Base-by-base conservation (phyloP, 345 rosid species). In the Aquilaria malaccensis region DNA sequence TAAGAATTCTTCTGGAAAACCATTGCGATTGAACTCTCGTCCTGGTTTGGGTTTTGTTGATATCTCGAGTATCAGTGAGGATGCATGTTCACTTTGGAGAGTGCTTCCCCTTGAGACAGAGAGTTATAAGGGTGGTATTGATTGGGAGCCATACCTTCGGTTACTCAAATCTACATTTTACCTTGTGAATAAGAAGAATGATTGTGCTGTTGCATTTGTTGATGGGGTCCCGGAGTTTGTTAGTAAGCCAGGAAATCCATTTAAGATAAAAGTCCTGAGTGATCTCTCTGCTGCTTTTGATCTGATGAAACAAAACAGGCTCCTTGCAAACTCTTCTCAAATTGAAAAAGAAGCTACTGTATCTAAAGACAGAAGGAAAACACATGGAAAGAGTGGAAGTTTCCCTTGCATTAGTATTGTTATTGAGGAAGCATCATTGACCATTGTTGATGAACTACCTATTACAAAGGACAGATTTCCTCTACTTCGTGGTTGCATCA, bases 181-280 rank as follows among this genome's bases (percentile, higher is more conserved):
- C 81, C 83, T 92, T 63, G 80, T 87, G 48, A 92, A 89, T 62
- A 85, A 85, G 80, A 92, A 87, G 84, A 85, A 78, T 77, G 89
- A 76, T 56, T 80, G 77, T 72, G 93, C 81, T 72, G 77, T 92
- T 79, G 93, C 96, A 67, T 81, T 87, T 72, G 54, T 76, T 62
- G 83, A 87, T 76, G 95, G 84, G 59, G 56, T 80, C 66, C 96
- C 98, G 55, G 84, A 83, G 77, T 92, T 89, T 81, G 89, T 92
- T 50, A 72, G 71, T 71, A 92, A 81, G 82, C 96, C 98, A 67
- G 97, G 98, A 80, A 87, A 83, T 81, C 91, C 84, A 50, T 83
- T 92, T 80, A 92, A 92, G 82, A 82, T 92, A 56, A 89, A 87
- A 83, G 80, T 84, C 54, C 80, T 92, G 61, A 77, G 63, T 60